A percentile compares a stretch with the other conserved stretches of the same genome.
Conservation (phyloP, 108 stramenopile genomes). For the Fragilariopsis cylindrus region DNA sequence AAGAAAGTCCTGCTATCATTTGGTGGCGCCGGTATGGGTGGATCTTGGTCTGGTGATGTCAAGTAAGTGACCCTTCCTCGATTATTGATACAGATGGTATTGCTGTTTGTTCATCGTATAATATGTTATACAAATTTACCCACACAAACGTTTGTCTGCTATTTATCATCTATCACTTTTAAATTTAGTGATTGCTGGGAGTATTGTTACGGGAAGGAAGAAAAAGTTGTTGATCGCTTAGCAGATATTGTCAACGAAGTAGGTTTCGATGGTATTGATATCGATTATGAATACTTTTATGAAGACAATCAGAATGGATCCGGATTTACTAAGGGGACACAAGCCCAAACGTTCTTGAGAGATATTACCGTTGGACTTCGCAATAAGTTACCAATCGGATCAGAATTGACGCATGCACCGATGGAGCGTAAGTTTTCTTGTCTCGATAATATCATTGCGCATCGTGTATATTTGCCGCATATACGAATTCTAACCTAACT, state of each 20-base stretch:
- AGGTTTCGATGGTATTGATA: conserved; percentile 59
- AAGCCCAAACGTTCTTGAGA: conserved; percentile 47
- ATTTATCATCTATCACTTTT: too few species aligned
- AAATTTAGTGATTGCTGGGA: conserved; percentile 64
- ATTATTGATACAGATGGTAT: too few species aligned
- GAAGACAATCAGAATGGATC: conserved; percentile 38
- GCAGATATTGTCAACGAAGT: conserved; percentile 48
- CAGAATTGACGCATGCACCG: conserved; percentile 59
- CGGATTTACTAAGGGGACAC: conserved; percentile 26
- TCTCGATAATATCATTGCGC: too few species aligned
- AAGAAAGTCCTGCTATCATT: conserved; percentile 71
- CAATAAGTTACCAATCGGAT: conserved; percentile 40
- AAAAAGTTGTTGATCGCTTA: conserved; percentile 40
- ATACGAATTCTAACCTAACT: too few species aligned
- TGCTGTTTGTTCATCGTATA: too few species aligned
- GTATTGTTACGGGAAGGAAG: conserved; percentile 67
- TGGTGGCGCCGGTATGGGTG: conserved; percentile 71
- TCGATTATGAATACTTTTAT: conserved; percentile 77
- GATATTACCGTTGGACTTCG: conserved; percentile 44
- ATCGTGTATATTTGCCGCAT: too few species aligned
- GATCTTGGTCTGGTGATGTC: conserved; percentile 44
- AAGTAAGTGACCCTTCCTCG: conserved; percentile 16
- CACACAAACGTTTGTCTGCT: conserved; percentile 29
- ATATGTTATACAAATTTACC: too few species aligned
- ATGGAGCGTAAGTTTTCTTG: conserved; percentile 35